Evolutionary conservation across 176 grass and related monocot species (phyloP).

Genomic region (Oryza rufipogon): DNA sequence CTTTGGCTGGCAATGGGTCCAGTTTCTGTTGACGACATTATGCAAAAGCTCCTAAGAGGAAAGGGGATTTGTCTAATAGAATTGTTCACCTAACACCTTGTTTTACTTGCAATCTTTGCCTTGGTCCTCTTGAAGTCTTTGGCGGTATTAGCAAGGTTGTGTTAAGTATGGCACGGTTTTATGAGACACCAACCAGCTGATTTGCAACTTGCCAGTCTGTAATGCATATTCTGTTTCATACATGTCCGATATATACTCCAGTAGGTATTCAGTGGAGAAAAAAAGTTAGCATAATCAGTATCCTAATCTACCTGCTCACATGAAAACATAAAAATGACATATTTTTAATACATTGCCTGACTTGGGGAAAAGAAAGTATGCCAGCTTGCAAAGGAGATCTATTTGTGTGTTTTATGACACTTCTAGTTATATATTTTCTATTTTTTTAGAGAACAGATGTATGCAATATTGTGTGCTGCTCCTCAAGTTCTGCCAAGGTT

Average conservation of each 20-base stretch:
- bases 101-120: constrained; percentile 45
- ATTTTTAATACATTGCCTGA: background rate
- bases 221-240: background rate
- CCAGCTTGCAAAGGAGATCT: background rate
- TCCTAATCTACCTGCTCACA: background rate
- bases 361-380: background rate
- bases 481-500: background rate
- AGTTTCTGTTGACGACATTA: constrained; percentile 33
- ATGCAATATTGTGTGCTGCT: background rate
- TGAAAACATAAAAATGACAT: constrained; percentile 1
- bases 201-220: constrained; percentile 1
- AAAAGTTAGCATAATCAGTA: background rate
- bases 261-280: background rate
- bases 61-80: background rate
- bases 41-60: background rate
- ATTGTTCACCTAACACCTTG: constrained; percentile 46
- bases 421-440: background rate
- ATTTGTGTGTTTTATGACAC: background rate
- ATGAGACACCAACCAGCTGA: constrained; percentile 15
- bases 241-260: background rate
- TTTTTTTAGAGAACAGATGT: background rate
- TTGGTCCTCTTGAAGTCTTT: constrained; percentile 19
- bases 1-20: constrained; percentile 34
- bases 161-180: constrained; percentile 15
- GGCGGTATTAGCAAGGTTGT: constrained; percentile 47